Evolutionary conservation across 805 yeast species (phyloP).

Genomic region (Ogataea trehalophila): DNA sequence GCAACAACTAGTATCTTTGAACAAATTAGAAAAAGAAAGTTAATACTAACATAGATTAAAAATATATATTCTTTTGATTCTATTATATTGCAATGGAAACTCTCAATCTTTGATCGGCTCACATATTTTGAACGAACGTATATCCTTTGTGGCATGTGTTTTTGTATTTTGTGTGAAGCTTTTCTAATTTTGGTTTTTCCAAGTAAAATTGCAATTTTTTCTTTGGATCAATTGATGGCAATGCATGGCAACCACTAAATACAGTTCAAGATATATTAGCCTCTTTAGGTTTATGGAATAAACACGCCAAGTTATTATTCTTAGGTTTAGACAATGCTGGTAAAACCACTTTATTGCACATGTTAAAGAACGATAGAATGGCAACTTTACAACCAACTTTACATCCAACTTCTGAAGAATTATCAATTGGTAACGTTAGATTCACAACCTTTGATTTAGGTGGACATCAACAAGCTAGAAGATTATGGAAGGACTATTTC

Average conservation of each 20-base stretch:
- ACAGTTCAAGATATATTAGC: constrained; percentile 71
- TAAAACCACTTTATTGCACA: constrained; percentile 83
- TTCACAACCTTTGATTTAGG: constrained; percentile 98
- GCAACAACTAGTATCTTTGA: too few species aligned
- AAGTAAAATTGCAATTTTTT: neutral
- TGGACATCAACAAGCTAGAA: constrained; percentile 98
- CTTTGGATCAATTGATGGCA: neutral
- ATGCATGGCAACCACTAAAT: neutral
- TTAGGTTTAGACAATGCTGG: constrained; percentile 98
- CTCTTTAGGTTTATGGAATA: constrained; percentile 81
- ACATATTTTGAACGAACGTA: neutral
- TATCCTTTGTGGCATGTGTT: too few species aligned
- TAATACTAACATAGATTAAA: too few species aligned
- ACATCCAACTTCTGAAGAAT: constrained; percentile 98
- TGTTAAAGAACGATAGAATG: constrained; percentile 90
- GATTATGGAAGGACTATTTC: constrained; percentile 98
- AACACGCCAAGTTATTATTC: constrained; percentile 93
- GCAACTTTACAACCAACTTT: constrained; percentile 97
- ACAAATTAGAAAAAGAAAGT: too few species aligned
- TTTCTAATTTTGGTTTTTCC: neutral
- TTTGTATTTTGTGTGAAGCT: too few species aligned
- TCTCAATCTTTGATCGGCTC: neutral
- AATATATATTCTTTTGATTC: too few species aligned
- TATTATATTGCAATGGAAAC: neutral
- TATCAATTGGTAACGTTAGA: constrained; percentile 92